A percentile compares a stretch with the other conserved stretches of the same genome.
phyloP scores from a whole-genome alignment of 2,329 filamentous ascomycete genomes.

The Tolypocladium nubicola region DNA sequence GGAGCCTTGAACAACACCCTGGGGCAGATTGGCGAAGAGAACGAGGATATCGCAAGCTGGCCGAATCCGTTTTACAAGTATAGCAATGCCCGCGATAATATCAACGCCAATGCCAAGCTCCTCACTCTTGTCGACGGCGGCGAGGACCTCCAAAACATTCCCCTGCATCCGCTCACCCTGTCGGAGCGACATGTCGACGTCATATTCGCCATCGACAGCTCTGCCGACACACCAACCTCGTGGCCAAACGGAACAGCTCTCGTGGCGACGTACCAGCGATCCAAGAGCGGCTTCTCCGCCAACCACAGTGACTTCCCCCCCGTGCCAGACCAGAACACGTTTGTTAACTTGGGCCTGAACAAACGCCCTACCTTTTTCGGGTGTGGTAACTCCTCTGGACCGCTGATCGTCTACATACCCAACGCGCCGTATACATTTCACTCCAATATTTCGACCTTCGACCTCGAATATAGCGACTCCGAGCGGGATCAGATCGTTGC shows the following conservation, averaged over 20 bases:
- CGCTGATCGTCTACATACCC: slow-evolving; percentile 72
- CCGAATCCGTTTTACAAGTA: slow-evolving; percentile 69
- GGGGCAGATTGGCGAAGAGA: slow-evolving; percentile 38
- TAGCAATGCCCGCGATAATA: slow-evolving; percentile 45
- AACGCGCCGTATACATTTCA: slow-evolving; percentile 64
- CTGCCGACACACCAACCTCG: slow-evolving; percentile 55
- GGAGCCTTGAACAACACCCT: slow-evolving; percentile 43
- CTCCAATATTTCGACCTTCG: slow-evolving; percentile 68
- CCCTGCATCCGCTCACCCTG: slow-evolving; percentile 67
- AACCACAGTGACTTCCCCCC: slow-evolving; percentile 64
- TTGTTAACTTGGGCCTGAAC: slow-evolving; percentile 68
- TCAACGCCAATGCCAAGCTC: slow-evolving; percentile 37
- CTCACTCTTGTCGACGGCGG: slow-evolving; percentile 72
- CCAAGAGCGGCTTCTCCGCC: slow-evolving; percentile 22
- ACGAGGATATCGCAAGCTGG: slow-evolving; percentile 65
- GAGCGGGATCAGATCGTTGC: slow-evolving; percentile 64
- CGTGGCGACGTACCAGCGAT: slow-evolving; percentile 61
- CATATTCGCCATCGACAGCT: slow-evolving; percentile 71
- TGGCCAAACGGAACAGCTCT: slow-evolving; percentile 74
- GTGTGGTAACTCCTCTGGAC: slow-evolving; percentile 44
- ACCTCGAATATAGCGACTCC: slow-evolving; percentile 46
- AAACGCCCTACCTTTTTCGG: slow-evolving; percentile 70
- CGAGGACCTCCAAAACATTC: slow-evolving; percentile 69
- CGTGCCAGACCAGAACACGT: slow-evolving; percentile 65
- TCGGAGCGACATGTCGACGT: slow-evolving; percentile 63